phyloP scores from a whole-genome alignment of 148 eudicot species.

The Camellia japonica region DNA sequence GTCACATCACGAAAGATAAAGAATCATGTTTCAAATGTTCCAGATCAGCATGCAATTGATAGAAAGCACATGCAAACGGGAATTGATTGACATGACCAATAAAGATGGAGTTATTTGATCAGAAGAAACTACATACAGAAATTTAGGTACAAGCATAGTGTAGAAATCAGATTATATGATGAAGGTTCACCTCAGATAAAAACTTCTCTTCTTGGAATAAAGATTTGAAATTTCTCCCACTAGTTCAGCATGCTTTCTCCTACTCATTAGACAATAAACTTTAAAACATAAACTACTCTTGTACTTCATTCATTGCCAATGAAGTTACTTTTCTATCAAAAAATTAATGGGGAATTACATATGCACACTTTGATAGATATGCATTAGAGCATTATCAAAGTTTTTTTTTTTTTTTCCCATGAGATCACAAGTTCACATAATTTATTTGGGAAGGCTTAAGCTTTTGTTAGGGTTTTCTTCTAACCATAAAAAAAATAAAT shows the following conservation, averaged over 20 bases:
- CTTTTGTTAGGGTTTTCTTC: too few species aligned
- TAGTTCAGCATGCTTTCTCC: conserved; percentile 95
- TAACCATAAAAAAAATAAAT: too few species aligned
- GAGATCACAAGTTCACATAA: not conserved
- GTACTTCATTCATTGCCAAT: not conserved
- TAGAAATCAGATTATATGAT: not conserved
- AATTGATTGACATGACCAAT: not conserved
- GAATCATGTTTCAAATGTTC: not conserved
- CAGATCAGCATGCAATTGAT: not conserved
- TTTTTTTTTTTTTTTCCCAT: too few species aligned
- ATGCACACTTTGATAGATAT: not conserved
- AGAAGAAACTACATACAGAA: not conserved
- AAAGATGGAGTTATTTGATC: not conserved
- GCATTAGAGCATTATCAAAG: too few species aligned
- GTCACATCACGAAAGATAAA: not conserved
- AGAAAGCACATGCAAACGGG: not conserved
- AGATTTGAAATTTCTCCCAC: conserved; percentile 91
- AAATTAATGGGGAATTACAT: not conserved
- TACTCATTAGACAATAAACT: conserved; percentile 23
- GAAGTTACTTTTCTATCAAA: not conserved
- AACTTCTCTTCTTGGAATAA: conserved; percentile 86
- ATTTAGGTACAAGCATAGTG: not conserved
- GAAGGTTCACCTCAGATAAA: conserved; percentile 71
- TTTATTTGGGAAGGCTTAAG: not conserved
- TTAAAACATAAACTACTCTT: too few species aligned